Evolutionary conservation across 352 stramenopile genomes (phyloP).

Genomic region (Pythium dissimile): DNA sequence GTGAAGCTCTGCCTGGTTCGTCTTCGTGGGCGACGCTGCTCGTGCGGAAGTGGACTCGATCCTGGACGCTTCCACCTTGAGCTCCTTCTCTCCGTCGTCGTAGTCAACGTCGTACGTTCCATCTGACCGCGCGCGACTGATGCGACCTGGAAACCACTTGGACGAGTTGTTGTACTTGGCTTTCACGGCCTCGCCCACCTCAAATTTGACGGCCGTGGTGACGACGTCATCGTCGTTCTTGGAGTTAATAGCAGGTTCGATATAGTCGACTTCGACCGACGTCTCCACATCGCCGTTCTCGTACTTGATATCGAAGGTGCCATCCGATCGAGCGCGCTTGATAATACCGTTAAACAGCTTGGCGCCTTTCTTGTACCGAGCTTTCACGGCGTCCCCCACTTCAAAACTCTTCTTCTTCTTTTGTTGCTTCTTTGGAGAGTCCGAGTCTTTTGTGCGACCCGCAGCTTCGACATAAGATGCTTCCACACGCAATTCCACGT

Average conservation of each 20-base stretch:
- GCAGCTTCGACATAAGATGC: too few relatives aligned
- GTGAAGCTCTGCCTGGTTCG: not conserved
- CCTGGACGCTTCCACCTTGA: not conserved
- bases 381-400: slow-evolving; percentile 29
- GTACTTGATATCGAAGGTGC: slow-evolving; percentile 47
- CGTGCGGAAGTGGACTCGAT: too few relatives aligned
- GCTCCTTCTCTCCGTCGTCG: slow-evolving; percentile 59
- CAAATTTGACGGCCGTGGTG: not conserved
- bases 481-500: slow-evolving; percentile 48
- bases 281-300: slow-evolving; percentile 25
- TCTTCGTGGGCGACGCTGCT: too few relatives aligned
- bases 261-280: not conserved
- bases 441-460: too few relatives aligned
- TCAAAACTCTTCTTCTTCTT: slow-evolving; percentile 18
- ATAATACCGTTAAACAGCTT: slow-evolving; percentile 38
- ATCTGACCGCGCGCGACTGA: slow-evolving; percentile 46
- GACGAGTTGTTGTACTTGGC: slow-evolving; percentile 45
- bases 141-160: slow-evolving; percentile 45
- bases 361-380: slow-evolving; percentile 35
- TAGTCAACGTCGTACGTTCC: slow-evolving; percentile 68
- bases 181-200: slow-evolving; percentile 31
- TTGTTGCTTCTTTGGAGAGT: too few relatives aligned
- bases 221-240: slow-evolving; percentile 17
- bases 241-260: too few relatives aligned
- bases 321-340: slow-evolving; percentile 30